Base-by-base conservation (phyloP, 106 monocot genomes). In the Gastrodia elata region DNA sequence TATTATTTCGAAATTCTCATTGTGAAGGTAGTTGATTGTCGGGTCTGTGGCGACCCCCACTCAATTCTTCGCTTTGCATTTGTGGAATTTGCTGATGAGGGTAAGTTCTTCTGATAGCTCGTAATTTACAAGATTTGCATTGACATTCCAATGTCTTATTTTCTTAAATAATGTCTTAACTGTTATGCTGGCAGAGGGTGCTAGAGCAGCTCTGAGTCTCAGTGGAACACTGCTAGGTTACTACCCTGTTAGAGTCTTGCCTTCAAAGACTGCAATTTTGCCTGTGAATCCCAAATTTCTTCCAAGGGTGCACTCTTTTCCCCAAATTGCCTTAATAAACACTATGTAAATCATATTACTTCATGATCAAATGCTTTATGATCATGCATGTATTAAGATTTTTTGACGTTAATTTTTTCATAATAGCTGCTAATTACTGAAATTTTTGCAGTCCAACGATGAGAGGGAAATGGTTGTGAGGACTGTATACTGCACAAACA, bases 241-340 rank as follows among this genome's bases (percentile, higher is more conserved):
- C 42, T 83, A 85, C 70, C 87, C 87, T 39, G 64, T 91, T 42
- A 80, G 57, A 69, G 83, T 91, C 5, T 72, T 87, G n/a, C 91
- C 87, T 68, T 91, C 91, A 77, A 91, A 85, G 76, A 87, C 91
- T 73, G 85, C 87, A 10, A 91, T 91, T 42, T 74, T 85, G 68
- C 91, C 91, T 10, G 87, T 91, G 39, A 91, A 91, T 81, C 91
- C 91, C 28, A 78, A 74, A 74, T 91, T 83, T 75, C 87, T 91
- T 74, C 91, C 91, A 14, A 72, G 71, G 87, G 90, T 91, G 38
- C n/a, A 70, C 35, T 25, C 8, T 41, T 5, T 48, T 13, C n/a
- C n/a, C n/a, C n/a, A 71, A 22, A 5, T 4, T 72, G 40, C 9
- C 65, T 77, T n/a, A n/a, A n/a, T n/a, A n/a, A n/a, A n/a, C n/a